Evolutionary conservation across 768 basidiomycete genomes (phyloP), one percentile per base, ranked within the genome.

Genomic region (Chalciporus piperatus): DNA sequence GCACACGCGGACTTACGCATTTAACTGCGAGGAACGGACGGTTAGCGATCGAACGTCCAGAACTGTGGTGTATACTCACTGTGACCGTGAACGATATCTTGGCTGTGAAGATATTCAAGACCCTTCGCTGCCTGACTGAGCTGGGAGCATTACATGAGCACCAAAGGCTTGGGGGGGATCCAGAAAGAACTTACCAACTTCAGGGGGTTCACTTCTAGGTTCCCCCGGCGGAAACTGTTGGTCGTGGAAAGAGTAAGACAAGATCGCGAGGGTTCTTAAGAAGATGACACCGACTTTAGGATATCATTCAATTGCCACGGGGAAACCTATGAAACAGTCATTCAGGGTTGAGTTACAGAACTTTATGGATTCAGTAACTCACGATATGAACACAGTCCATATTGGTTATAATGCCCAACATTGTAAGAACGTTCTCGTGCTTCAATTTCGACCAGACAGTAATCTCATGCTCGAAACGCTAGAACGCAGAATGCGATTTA

Each of bases 221-320:
- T 59, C 2, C 51, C 47, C 43, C 63, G 63, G 27, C 75, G 70
- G 57, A 77, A 82, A 27, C 81, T 82, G 50, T 50, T 10, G 35
- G 22, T 45, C 43, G 2, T 42, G 14, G 14, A 48, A 41, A 45
- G 37, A 20, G 1, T 7, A 5, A 13, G 39, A 35, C 45, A 40
- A 17, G 16, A 48, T 6, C 13, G 16, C 41, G 9, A 30, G 50
- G 45, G 13, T 42, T 9, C n/a, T 25, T 19, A 32, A 12, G 41
- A 19, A 30, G 10, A n/a, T n/a, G n/a, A 38, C 32, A 52, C 73
- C 50, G 57, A 80, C 82, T 77, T 74, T 1, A 77, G 68, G 17
- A 81, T 75, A 59, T 83, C 81, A 56, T 81, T 75, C 32, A 74
- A 71, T 67, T 82, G 81, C 83, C 83, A 84, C 6, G 82, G 79